phyloP scores from a whole-genome alignment of 129 eudicot species.

The Sambucus nigra region DNA sequence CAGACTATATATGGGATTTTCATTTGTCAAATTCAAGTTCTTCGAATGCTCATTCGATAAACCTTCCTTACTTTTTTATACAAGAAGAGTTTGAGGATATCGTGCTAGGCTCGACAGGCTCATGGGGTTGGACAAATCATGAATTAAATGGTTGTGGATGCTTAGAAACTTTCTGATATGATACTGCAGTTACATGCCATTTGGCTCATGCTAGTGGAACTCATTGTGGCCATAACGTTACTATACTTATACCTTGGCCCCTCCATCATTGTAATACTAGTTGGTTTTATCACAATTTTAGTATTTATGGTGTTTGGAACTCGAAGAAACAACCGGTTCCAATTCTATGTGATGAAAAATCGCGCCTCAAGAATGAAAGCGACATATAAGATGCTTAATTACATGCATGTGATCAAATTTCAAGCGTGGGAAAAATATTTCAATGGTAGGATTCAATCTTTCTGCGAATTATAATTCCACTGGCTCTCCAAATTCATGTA shows the following conservation, averaged over 20 bases:
- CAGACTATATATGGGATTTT: slow-evolving; percentile 25
- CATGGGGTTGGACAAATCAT: slow-evolving; percentile 45
- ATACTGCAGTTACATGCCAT: slow-evolving; percentile 28
- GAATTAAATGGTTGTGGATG: slow-evolving; percentile 42
- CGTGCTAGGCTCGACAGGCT: too few relatives aligned
- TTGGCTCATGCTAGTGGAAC: slow-evolving; percentile 35
- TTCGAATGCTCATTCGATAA: slow-evolving; percentile 33
- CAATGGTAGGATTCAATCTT: slow-evolving; percentile 9
- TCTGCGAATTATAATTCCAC: slow-evolving; percentile 6
- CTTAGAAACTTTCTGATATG: slow-evolving; percentile 31
- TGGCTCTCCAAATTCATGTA: slow-evolving; percentile 17
- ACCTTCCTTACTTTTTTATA: slow-evolving; percentile 24
- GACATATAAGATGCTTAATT: slow-evolving; percentile 13
- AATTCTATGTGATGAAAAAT: slow-evolving; percentile 10
- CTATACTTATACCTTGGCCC: slow-evolving; percentile 21
- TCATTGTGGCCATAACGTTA: slow-evolving; percentile 18
- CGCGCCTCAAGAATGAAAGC: slow-evolving; percentile 17
- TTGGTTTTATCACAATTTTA: slow-evolving; percentile 6
- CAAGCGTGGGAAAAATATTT: slow-evolving; percentile 23
- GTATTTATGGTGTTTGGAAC: too few relatives aligned
- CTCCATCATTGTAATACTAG: slow-evolving; percentile 10
- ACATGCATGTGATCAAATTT: too few relatives aligned
- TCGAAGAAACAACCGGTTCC: slow-evolving; percentile 17
- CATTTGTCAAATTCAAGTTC: slow-evolving; percentile 15
- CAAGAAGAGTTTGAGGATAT: slow-evolving; percentile 30